Percentiles rank a stretch among this genome's conserved stretches.
phyloP scores from a whole-genome alignment of 106 monocot species.

The Agapanthus africanus region DNA sequence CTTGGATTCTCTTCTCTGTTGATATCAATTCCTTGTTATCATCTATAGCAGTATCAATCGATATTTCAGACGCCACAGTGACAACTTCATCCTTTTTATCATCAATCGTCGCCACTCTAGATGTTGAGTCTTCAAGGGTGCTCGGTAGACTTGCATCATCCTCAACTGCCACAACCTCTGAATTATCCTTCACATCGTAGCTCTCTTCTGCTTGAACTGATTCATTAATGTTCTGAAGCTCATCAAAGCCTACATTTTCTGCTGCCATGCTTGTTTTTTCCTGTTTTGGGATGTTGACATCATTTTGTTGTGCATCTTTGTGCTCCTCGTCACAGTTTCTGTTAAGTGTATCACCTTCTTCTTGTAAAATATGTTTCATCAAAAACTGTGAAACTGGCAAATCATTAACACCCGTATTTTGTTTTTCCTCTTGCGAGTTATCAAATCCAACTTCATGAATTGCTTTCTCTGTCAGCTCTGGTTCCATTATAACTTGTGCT shows the following conservation, averaged over 20 bases:
- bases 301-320: not conserved
- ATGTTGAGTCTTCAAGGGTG: not conserved
- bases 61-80: not conserved
- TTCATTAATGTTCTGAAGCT: slow-evolving; percentile 3
- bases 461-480: not conserved
- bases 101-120: not conserved
- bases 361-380: slow-evolving; percentile 38
- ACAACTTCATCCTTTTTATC: not conserved
- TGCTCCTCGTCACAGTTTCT: slow-evolving; percentile 8
- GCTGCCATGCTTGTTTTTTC: slow-evolving; percentile 13
- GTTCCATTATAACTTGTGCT: slow-evolving; percentile 8
- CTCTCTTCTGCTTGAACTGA: slow-evolving; percentile 7
- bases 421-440: slow-evolving; percentile 13
- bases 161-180: no score
- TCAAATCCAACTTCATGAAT: slow-evolving; percentile 11
- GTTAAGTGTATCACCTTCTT: slow-evolving; percentile 19
- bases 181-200: slow-evolving; percentile 10
- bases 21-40: not conserved
- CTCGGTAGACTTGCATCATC: no score
- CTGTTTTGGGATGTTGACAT: slow-evolving; percentile 5
- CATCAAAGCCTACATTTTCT: slow-evolving; percentile 6
- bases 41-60: not conserved
- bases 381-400: slow-evolving; percentile 53
- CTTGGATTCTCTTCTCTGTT: slow-evolving; percentile 1
- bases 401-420: slow-evolving; percentile 15